Evolutionary conservation across 495 filamentous ascomycete species (phyloP).

Genomic region (Achaetomiella virescens): DNA sequence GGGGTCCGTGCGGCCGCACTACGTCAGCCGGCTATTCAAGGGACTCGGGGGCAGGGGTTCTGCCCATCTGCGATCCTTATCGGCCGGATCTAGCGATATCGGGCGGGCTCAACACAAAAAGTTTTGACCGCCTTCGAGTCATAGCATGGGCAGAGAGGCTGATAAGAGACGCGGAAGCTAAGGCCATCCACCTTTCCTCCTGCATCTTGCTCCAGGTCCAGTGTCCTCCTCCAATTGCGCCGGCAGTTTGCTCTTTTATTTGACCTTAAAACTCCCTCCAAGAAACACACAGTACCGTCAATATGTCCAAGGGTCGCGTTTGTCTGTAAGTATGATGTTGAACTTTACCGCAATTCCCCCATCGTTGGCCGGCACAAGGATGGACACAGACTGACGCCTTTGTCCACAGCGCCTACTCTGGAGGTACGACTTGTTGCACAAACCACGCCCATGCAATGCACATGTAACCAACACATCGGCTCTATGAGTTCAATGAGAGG

Average conservation of each 20-base stretch:
- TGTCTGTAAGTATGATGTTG: constrained; percentile 35
- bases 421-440: constrained; percentile 25
- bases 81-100: constrained; percentile 7
- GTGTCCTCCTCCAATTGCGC: neutral
- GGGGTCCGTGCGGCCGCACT: neutral
- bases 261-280: neutral
- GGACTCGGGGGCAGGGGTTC: neutral
- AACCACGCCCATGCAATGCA: neutral
- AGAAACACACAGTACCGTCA: constrained; percentile 3
- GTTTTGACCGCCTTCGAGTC: constrained; percentile 13
- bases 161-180: neutral
- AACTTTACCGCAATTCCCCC: neutral
- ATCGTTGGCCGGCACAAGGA: neutral
- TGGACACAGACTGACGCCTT: constrained; percentile 11
- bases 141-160: neutral
- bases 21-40: neutral
- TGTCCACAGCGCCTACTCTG: constrained; percentile 40
- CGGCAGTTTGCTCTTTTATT: neutral
- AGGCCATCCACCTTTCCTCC: neutral
- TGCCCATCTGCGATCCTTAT: constrained; percentile 3
- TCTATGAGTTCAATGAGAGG: neutral
- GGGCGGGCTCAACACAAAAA: constrained; percentile 3
- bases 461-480: neutral
- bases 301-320: constrained; percentile 40
- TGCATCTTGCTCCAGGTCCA: neutral